Conservation (phyloP, 306 rosid species). For the Corylus avellana region DNA sequence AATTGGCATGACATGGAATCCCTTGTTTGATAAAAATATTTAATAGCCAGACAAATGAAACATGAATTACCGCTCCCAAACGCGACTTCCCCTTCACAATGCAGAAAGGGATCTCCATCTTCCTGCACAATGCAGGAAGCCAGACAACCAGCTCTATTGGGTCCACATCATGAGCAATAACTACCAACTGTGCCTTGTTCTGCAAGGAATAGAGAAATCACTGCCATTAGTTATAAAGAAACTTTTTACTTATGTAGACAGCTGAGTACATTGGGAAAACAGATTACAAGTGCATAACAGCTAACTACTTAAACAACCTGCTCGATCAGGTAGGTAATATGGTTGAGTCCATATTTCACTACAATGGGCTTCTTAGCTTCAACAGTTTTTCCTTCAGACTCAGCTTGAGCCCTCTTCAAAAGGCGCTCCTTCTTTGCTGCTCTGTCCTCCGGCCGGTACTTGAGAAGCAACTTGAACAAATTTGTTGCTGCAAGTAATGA, state of each 20-base stretch:
- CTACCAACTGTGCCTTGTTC: constrained; percentile 78
- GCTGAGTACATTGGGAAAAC: not conserved
- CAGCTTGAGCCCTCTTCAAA: constrained; percentile 71
- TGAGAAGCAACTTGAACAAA: constrained; percentile 70
- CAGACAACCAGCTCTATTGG: constrained; percentile 81
- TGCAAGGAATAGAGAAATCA: constrained; percentile 12
- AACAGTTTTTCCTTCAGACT: constrained; percentile 58
- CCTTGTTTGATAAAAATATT: not conserved
- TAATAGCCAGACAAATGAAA: too few relatives aligned
- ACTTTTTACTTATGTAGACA: not conserved
- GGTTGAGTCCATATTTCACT: constrained; percentile 83
- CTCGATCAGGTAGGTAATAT: constrained; percentile 76
- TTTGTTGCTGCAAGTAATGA: constrained; percentile 51
- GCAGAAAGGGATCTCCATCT: constrained; percentile 85
- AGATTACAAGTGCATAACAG: not conserved
- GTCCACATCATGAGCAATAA: constrained; percentile 85
- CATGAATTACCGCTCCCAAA: constrained; percentile 54
- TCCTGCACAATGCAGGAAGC: constrained; percentile 82
- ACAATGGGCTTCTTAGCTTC: constrained; percentile 72
- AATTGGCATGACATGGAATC: not conserved
- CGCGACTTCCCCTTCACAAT: constrained; percentile 85
- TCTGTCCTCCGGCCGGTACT: constrained; percentile 79
- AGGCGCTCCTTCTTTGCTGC: constrained; percentile 75
- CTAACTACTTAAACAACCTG: constrained; percentile 38
- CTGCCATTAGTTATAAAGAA: not conserved